Conservation (phyloP, 371 early-diverging fungal species). For the Mortierella sp. region DNA sequence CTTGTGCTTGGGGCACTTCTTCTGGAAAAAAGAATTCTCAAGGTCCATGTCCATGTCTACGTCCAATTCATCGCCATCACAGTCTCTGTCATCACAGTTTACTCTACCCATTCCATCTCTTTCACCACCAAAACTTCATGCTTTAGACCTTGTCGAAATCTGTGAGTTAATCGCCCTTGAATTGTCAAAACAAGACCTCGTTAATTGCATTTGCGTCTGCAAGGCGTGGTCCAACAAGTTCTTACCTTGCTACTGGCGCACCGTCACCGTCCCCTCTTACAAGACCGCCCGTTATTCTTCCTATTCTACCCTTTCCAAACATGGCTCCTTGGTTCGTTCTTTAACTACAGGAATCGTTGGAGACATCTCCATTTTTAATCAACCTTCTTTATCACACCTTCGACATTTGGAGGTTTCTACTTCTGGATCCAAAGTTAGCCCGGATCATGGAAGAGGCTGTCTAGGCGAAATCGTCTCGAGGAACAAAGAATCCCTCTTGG, state of each 20-base stretch:
- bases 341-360: constrained; percentile 27
- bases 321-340: constrained; percentile 28
- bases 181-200: constrained; percentile 25
- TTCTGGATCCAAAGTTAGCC: constrained; percentile 5
- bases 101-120: not conserved
- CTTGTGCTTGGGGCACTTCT: too few species aligned
- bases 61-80: too few species aligned
- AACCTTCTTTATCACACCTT: constrained; percentile 21
- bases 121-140: constrained; percentile 15
- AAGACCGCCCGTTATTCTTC: constrained; percentile 16
- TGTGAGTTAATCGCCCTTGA: constrained; percentile 18
- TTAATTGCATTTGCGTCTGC: constrained; percentile 32
- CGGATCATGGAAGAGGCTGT: constrained; percentile 36
- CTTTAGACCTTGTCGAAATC: constrained; percentile 34
- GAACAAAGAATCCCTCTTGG: constrained; percentile 7
- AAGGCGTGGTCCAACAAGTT: constrained; percentile 20
- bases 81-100: too few species aligned
- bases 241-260: constrained; percentile 33
- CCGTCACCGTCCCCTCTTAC: constrained; percentile 8
- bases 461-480: constrained; percentile 26
- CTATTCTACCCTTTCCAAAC: not conserved
- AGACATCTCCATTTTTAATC: constrained; percentile 36
- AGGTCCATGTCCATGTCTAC: too few species aligned
- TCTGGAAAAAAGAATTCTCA: too few species aligned
- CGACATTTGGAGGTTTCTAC: constrained; percentile 26